A percentile compares a stretch with the other conserved stretches of the same genome.
phyloP scores from a whole-genome alignment of 768 basidiomycete genomes.

The Hypsizygus marmoreus region DNA sequence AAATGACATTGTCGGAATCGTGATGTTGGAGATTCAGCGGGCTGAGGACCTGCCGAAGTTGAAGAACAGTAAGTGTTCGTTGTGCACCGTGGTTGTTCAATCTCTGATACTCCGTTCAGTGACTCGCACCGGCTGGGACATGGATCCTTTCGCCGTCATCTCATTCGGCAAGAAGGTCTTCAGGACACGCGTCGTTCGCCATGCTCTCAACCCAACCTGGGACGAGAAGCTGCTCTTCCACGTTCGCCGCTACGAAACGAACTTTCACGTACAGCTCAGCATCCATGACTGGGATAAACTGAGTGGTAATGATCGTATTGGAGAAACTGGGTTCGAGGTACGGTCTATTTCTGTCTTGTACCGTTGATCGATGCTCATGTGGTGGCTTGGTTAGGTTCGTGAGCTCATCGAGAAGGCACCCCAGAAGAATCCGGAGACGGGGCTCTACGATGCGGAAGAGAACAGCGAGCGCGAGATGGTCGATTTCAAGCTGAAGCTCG shows the following conservation, averaged over 20 bases:
- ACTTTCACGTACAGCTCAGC: conserved; percentile 76
- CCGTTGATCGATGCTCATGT: background rate
- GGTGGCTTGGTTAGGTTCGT: conserved; percentile 19
- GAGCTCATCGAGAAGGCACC: conserved; percentile 70
- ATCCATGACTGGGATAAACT: conserved; percentile 98
- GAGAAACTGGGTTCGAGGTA: conserved; percentile 74
- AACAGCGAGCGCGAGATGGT: conserved; percentile 68
- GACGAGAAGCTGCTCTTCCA: conserved; percentile 96
- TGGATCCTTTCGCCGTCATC: conserved; percentile 96
- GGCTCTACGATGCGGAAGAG: conserved; percentile 54
- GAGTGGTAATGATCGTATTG: conserved; percentile 85
- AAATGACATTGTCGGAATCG: conserved; percentile 91
- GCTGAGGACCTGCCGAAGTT: conserved; percentile 85
- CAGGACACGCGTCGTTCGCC: conserved; percentile 85
- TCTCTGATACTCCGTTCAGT: conserved; percentile 40
- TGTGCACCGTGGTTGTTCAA: too few species aligned
- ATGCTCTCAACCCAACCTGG: conserved; percentile 84
- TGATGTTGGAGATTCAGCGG: conserved; percentile 87
- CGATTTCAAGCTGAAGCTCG: conserved; percentile 68
- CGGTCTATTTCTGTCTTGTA: background rate
- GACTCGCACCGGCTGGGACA: conserved; percentile 89
- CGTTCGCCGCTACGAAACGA: conserved; percentile 82
- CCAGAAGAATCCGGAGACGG: conserved; percentile 59
- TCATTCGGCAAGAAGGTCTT: conserved; percentile 98
- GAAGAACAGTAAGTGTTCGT: conserved; percentile 79